Conservation (phyloP, 371 early-diverging fungal species). For the Mortierella sp. region DNA sequence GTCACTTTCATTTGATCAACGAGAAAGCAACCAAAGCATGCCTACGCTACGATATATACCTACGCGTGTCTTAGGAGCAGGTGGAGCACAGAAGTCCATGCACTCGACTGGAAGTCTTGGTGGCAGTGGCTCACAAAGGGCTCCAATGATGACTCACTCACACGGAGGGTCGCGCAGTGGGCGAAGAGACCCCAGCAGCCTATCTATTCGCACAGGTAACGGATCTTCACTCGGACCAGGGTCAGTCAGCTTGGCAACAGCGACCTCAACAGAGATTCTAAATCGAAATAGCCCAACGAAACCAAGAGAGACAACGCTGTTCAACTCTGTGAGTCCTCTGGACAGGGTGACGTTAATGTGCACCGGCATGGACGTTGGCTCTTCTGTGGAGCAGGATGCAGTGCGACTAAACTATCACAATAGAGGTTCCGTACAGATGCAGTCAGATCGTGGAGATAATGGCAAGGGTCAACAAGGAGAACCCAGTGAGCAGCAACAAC, state of each 20-base stretch:
- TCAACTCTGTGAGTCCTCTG: constrained; percentile 48
- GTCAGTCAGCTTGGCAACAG: constrained; percentile 22
- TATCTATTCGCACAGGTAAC: constrained; percentile 36
- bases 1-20: constrained; percentile 53
- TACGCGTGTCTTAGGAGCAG: constrained; percentile 29
- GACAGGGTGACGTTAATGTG: constrained; percentile 46
- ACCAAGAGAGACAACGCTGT: constrained; percentile 39
- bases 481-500: background rate
- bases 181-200: constrained; percentile 27
- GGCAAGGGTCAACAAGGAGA: too few species aligned
- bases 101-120: constrained; percentile 51
- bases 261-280: constrained; percentile 20
- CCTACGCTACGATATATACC: constrained; percentile 53
- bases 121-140: constrained; percentile 25
- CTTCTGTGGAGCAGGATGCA: constrained; percentile 17
- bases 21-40: constrained; percentile 34
- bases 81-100: constrained; percentile 24
- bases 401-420: constrained; percentile 1
- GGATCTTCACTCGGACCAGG: constrained; percentile 46
- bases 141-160: constrained; percentile 25
- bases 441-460: background rate
- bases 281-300: constrained; percentile 23
- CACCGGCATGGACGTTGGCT: constrained; percentile 31
- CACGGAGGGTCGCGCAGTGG: constrained; percentile 12
- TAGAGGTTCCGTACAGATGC: constrained; percentile 7